A percentile compares a stretch with the other conserved stretches of the same genome.
phyloP scores from a whole-genome alignment of 306 rosid genomes.

The Glycine tomentella region DNA sequence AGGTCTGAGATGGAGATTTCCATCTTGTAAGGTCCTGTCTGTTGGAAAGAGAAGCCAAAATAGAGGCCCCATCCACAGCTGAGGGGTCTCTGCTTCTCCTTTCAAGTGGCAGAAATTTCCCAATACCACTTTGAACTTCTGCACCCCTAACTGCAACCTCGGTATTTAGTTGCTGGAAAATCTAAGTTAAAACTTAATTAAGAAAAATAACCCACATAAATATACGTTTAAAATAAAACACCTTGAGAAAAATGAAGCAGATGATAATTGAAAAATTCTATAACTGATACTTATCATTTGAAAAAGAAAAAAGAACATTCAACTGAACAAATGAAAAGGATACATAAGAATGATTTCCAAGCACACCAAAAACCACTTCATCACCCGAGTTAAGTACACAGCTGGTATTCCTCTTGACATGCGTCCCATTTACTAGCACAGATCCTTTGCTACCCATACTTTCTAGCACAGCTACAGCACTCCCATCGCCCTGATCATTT shows the following conservation, averaged over 20 bases:
- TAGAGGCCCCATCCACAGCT: slow-evolving; percentile 90
- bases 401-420: slow-evolving; percentile 67
- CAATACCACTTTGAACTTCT: slow-evolving; percentile 66
- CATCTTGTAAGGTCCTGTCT: slow-evolving; percentile 69
- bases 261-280: neutral
- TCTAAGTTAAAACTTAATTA: slow-evolving; percentile 59
- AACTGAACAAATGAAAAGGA: slow-evolving; percentile 57
- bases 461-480: slow-evolving; percentile 70
- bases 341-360: slow-evolving; percentile 86
- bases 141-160: slow-evolving; percentile 67
- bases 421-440: slow-evolving; percentile 74
- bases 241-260: neutral
- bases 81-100: slow-evolving; percentile 86
- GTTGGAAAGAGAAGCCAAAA: slow-evolving; percentile 85
- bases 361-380: slow-evolving; percentile 74
- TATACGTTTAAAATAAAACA: slow-evolving; percentile 9
- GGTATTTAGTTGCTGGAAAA: slow-evolving; percentile 66
- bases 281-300: neutral
- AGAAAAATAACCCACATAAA: slow-evolving; percentile 51
- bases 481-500: slow-evolving; percentile 62
- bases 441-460: slow-evolving; percentile 81
- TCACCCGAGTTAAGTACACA: slow-evolving; percentile 80
- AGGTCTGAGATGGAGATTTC: slow-evolving; percentile 67
- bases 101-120: slow-evolving; percentile 67
- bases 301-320: neutral